Base-by-base conservation (phyloP, 495 filamentous ascomycete species). In the Penicilliopsis zonata region DNA sequence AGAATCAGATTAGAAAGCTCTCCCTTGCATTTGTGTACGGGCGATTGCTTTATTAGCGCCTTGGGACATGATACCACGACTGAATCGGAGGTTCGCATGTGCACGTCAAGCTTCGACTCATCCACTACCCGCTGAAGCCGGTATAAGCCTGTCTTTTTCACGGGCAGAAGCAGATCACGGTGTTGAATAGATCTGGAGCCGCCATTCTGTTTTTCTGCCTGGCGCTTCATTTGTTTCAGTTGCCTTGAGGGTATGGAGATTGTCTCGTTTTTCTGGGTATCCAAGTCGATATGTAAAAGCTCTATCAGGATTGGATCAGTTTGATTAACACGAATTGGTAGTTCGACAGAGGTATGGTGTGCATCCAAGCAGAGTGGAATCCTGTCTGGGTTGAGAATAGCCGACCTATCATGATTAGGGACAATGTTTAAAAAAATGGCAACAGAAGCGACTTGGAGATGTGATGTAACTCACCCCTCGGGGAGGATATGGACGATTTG, bases 401-500 rank as follows among this genome's bases (percentile, higher is more conserved):
- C 90, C 36, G 86, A 92, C 3, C 84, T n/a, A n/a, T n/a, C n/a
- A n/a, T n/a, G n/a, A n/a, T n/a, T n/a, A n/a, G n/a, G n/a, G n/a
- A n/a, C n/a, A n/a, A n/a, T n/a, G n/a, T n/a, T 87, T 31, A 10
- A 21, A 46, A n/a, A 26, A 27, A 37, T 8, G 39, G 63, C 35
- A 62, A 59, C 27, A 32, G 15, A 17, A 9, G 16, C 21, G 25
- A 12, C n/a, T 31, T 5, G 46, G 8, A 25, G 24, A 38, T 9
- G 38, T 63, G 34, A 61, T 59, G 24, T 30, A 13, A 59, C 77
- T 46, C 53, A 87, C 76, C 90, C 90, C 68, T 98, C 90, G 2
- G 90, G 90, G 17, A 98, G 64, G 50, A 96, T 92, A 47, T 98
- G 86, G 47, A 98, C 86, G 40, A 93, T 88, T 58, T 94, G 85